Percentiles rank a stretch among this genome's conserved stretches.
Conservation (phyloP, 768 basidiomycete genomes). For the Collybia nuda region DNA sequence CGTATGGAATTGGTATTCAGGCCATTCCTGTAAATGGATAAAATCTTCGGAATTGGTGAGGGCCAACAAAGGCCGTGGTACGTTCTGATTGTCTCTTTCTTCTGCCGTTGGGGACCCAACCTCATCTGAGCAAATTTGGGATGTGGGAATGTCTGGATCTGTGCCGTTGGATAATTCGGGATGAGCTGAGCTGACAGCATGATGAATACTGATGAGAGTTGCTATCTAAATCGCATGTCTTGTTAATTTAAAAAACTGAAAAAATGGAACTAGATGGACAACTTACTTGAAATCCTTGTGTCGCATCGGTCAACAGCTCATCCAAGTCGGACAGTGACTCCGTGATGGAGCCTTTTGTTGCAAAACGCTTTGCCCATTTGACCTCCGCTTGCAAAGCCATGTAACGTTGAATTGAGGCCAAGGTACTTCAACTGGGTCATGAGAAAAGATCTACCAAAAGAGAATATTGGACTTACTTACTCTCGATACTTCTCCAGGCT, state of each 20-base stretch:
- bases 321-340: slow-evolving; percentile 9
- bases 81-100: neutral
- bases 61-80: neutral
- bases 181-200: slow-evolving; percentile 1
- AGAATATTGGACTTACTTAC: neutral
- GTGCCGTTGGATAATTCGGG: neutral
- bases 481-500: slow-evolving; percentile 13
- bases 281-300: slow-evolving; percentile 7
- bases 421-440: slow-evolving; percentile 2
- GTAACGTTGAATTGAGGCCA: slow-evolving; percentile 6
- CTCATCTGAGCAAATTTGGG: neutral
- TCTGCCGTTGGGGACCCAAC: neutral
- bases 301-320: slow-evolving; percentile 7
- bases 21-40: slow-evolving; percentile 5
- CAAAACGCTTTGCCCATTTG: slow-evolving; percentile 10
- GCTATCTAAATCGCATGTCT: slow-evolving; percentile 1
- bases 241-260: no score
- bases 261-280: neutral
- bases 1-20: slow-evolving; percentile 4
- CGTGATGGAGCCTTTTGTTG: slow-evolving; percentile 7
- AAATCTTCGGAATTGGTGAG: slow-evolving; percentile 5
- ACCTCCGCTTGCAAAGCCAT: slow-evolving; percentile 5
- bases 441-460: neutral
- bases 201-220: slow-evolving; percentile 14
- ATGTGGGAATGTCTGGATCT: neutral